phyloP scores from a whole-genome alignment of 352 stramenopile genomes.

The Phytophthora podocarpi region DNA sequence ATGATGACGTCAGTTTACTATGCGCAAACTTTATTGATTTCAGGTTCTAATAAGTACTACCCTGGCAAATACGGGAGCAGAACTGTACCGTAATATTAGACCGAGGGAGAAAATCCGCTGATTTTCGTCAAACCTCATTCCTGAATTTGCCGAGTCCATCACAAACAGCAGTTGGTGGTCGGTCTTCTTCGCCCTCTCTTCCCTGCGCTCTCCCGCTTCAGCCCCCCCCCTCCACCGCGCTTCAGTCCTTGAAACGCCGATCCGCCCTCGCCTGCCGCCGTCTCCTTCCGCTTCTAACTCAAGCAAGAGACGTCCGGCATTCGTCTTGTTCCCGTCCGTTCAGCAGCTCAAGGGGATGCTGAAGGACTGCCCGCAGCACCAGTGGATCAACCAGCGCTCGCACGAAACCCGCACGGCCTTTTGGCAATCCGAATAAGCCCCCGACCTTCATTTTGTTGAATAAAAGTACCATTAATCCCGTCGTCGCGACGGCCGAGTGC shows the following conservation, averaged over 20 bases:
- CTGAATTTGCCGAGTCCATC: slow-evolving; percentile 21
- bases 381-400: slow-evolving; percentile 90
- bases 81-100: no score
- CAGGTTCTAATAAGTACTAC: no score
- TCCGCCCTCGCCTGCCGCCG: not conserved
- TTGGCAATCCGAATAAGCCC: slow-evolving; percentile 61
- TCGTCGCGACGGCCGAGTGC: not conserved
- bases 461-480: slow-evolving; percentile 8
- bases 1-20: no score
- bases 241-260: not conserved
- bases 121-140: slow-evolving; percentile 18
- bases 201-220: not conserved
- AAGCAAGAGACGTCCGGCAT: slow-evolving; percentile 8
- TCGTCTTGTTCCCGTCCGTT: slow-evolving; percentile 11
- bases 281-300: not conserved
- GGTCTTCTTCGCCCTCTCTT: not conserved
- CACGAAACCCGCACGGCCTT: slow-evolving; percentile 85
- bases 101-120: slow-evolving; percentile 17
- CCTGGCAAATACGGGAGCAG: no score
- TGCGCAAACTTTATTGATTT: no score
- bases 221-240: not conserved
- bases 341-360: slow-evolving; percentile 63
- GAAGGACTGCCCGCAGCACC: slow-evolving; percentile 90
- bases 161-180: not conserved
- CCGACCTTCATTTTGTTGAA: not conserved